Percentiles rank a stretch among this genome's conserved stretches.
These are phyloP conservation scores for Stygiomarasmius scandens DNA, from an alignment of 1,284 basidiomycete genomes.

Conservation along the genomic window DNA sequence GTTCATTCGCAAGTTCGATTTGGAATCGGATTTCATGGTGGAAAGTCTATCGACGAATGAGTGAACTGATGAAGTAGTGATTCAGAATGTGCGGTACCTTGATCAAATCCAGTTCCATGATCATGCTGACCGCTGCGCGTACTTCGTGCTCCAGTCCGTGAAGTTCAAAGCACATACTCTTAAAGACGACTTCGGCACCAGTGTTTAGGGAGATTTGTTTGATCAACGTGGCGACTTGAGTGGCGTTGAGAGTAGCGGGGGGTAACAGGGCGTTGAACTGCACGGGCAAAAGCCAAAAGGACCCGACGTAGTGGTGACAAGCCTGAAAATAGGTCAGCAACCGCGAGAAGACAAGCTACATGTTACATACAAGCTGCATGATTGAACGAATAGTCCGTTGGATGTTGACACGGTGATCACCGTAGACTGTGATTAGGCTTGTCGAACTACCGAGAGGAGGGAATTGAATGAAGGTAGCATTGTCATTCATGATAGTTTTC, in stretches of 20 bases:
- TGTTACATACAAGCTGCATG: conserved; percentile 86
- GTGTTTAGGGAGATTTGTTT: conserved; percentile 87
- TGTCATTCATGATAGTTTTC: conserved; percentile 92
- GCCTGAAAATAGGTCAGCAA: conserved; percentile 53
- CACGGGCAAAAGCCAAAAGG: conserved; percentile 93
- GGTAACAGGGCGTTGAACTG: conserved; percentile 92
- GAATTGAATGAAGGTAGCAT: conserved; percentile 94
- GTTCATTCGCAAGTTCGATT: conserved; percentile 97
- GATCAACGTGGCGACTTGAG: conserved; percentile 83
- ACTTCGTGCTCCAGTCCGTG: conserved; percentile 96
- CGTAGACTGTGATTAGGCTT: conserved; percentile 92
- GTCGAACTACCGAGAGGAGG: conserved; percentile 90
- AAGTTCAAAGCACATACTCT: conserved; percentile 97
- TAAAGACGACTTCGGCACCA: conserved; percentile 95
- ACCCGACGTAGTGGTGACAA: conserved; percentile 94
- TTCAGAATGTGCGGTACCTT: conserved; percentile 57
- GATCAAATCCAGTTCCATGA: conserved; percentile 89
- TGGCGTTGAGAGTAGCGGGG: conserved; percentile 79
- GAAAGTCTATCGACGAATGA: conserved; percentile 62
- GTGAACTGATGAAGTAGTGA: not conserved
- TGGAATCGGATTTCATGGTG: conserved; percentile 98
- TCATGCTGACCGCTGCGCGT: conserved; percentile 81
- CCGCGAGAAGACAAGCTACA: conserved; percentile 2
- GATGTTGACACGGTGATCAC: conserved; percentile 93
- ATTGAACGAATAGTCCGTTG: conserved; percentile 93